Conservation (phyloP, 2,329 filamentous ascomycete genomes). For the Sclerotinia borealis region DNA sequence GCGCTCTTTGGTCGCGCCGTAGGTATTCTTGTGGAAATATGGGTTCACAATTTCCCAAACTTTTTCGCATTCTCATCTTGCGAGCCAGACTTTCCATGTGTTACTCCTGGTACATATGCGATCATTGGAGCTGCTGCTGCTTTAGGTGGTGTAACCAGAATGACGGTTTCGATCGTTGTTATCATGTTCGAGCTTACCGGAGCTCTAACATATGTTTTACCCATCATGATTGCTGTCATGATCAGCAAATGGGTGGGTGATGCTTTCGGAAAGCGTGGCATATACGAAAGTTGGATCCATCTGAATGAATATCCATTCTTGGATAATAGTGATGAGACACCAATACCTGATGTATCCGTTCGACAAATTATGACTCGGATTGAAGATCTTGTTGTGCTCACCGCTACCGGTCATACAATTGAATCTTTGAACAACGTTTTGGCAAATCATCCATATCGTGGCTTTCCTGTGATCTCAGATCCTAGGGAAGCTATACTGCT, state of each 20-base stretch:
- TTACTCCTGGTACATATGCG: constrained; percentile 92
- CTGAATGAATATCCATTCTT: constrained; percentile 94
- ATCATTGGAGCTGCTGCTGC: constrained; percentile 93
- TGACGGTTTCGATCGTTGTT: constrained; percentile 97
- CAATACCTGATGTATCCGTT: constrained; percentile 79
- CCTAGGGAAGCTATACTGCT: constrained; percentile 71
- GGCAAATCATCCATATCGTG: constrained; percentile 69
- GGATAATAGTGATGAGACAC: constrained; percentile 76
- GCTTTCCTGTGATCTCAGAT: constrained; percentile 85
- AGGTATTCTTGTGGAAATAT: constrained; percentile 83
- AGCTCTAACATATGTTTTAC: constrained; percentile 89
- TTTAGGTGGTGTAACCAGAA: constrained; percentile 87
- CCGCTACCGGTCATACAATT: constrained; percentile 83
- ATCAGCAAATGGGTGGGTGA: constrained; percentile 97
- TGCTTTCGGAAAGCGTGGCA: constrained; percentile 83
- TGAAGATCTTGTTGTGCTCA: constrained; percentile 84
- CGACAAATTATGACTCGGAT: constrained; percentile 85
- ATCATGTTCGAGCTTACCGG: constrained; percentile 99
- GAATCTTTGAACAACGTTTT: constrained; percentile 66
- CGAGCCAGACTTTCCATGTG: constrained; percentile 67
- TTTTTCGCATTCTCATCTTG: constrained; percentile 11
- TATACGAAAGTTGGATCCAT: constrained; percentile 97
- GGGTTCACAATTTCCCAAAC: constrained; percentile 53
- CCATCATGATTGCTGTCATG: constrained; percentile 99
- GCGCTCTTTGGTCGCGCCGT: constrained; percentile 84